These are phyloP conservation scores for Pseudisothecium myosuroides DNA, from an alignment of 225 moss, liverwort and hornwort species.

Conservation along the genomic window DNA sequence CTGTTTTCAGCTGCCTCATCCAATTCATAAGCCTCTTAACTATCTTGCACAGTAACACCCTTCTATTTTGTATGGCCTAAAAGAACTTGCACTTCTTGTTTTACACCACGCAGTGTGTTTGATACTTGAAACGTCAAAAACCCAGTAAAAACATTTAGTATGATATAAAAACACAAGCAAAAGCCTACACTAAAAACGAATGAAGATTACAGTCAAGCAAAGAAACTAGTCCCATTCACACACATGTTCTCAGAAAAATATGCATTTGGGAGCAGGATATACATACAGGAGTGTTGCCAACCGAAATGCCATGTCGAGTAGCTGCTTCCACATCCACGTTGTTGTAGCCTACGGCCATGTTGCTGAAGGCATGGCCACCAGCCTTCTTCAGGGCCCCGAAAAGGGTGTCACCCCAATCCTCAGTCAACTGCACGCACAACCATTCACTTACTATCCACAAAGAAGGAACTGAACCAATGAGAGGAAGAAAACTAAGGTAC, in stretches of 20 bases:
- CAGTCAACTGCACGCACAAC: constrained; percentile 57
- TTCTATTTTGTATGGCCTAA: neutral
- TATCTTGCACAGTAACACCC: neutral
- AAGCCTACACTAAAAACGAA: neutral
- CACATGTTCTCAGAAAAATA: neutral
- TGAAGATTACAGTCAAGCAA: neutral
- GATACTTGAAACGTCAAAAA: neutral
- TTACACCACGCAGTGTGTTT: neutral
- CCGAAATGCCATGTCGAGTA: constrained; percentile 71
- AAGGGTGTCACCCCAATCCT: constrained; percentile 94
- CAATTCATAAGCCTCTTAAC: neutral
- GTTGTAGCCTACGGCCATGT: constrained; percentile 99
- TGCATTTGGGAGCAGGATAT: neutral
- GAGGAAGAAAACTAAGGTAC: neutral
- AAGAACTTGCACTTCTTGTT: neutral
- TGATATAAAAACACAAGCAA: neutral
- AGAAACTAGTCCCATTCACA: neutral
- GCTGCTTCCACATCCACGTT: constrained; percentile 96
- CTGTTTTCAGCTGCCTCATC: neutral
- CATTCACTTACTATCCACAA: neutral
- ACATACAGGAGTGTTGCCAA: constrained; percentile 85
- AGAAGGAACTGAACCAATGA: neutral
- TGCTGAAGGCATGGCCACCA: constrained; percentile 84
- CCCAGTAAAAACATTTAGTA: neutral
- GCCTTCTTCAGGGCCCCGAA: constrained; percentile 86